phyloP scores from a whole-genome alignment of 305 asterid genomes.

The Rubia balearica region DNA sequence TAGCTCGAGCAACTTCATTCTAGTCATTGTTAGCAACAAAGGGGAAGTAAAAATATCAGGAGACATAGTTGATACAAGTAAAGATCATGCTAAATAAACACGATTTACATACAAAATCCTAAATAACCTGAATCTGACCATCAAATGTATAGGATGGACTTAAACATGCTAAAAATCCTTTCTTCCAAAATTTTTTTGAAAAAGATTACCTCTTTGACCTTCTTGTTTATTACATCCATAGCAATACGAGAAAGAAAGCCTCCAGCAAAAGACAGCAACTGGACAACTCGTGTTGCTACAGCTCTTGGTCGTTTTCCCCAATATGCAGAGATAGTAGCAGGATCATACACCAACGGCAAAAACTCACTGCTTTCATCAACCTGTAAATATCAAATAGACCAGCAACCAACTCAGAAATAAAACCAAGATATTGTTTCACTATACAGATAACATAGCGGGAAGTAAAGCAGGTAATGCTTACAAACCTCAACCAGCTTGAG shows the following conservation, averaged over 20 bases:
- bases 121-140: neutral
- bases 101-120: neutral
- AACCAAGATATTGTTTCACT: neutral
- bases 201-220: constrained; percentile 66
- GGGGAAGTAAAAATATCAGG: constrained; percentile 5
- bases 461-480: neutral
- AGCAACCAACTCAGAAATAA: neutral
- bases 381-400: constrained; percentile 30
- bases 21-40: constrained; percentile 23
- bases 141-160: neutral
- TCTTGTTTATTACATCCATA: constrained; percentile 73
- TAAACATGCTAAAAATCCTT: neutral
- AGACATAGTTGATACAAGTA: neutral
- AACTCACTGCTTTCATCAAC: constrained; percentile 93
- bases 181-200: neutral
- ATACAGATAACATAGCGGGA: neutral
- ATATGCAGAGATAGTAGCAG: constrained; percentile 68
- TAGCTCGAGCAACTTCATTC: constrained; percentile 98
- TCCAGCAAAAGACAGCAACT: constrained; percentile 83
- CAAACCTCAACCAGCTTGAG: constrained; percentile 93
- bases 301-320: constrained; percentile 98
- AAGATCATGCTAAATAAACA: neutral
- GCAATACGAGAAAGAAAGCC: constrained; percentile 86
- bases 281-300: constrained; percentile 90
- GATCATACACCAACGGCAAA: constrained; percentile 89